Conservation (phyloP, 164 flowering plant genomes). For the Hamamelis virginiana region DNA sequence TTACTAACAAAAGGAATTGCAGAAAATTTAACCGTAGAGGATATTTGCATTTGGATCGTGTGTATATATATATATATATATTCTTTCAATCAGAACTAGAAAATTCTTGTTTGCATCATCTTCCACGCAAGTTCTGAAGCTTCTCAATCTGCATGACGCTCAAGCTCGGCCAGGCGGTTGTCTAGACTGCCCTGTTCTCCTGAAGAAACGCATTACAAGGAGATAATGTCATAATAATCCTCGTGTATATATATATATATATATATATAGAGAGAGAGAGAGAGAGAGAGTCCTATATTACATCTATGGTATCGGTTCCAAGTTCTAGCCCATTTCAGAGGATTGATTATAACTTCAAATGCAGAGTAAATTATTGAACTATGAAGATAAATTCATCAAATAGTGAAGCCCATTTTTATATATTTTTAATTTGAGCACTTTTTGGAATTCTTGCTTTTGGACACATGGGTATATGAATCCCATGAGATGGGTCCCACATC, state of each 20-base stretch:
- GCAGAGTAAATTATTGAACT: no score
- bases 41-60: background rate
- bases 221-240: background rate
- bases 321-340: background rate
- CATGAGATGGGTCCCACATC: background rate
- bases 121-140: no score
- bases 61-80: background rate
- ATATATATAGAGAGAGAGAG: no score
- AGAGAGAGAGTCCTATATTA: background rate
- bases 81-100: background rate
- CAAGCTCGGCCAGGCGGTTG: conserved; percentile 35
- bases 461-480: no score
- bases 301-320: background rate
- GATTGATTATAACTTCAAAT: no score
- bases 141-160: conserved; percentile 3
- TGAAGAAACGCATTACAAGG: conserved; percentile 14
- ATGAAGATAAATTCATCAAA: no score
- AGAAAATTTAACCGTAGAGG: background rate
- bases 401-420: no score
- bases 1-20: background rate
- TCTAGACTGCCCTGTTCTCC: conserved; percentile 35
- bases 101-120: background rate
- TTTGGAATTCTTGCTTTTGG: no score
- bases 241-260: background rate
- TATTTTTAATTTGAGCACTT: no score